Conservation (phyloP, 2,329 filamentous ascomycete species). For the Trichoderma sp. region DNA sequence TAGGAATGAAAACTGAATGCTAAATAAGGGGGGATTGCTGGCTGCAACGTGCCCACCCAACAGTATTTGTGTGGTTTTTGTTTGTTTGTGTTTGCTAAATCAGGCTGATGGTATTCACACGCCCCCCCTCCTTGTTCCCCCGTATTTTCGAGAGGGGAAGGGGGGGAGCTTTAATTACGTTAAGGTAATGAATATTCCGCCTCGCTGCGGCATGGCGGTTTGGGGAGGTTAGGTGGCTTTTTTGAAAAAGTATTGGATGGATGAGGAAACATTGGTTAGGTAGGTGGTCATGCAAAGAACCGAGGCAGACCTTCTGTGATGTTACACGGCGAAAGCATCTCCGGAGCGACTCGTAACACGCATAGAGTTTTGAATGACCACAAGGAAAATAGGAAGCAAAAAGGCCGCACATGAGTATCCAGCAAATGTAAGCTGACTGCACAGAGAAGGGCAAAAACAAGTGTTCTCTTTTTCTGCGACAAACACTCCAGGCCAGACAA, state of each 20-base stretch:
- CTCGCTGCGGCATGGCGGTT: background rate
- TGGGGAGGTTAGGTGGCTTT: background rate
- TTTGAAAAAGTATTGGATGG: background rate
- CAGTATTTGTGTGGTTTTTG: background rate
- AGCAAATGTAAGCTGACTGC: constrained; percentile 6
- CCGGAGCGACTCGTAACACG: background rate
- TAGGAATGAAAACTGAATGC: background rate
- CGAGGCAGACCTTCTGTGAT: background rate
- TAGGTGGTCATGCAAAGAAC: background rate
- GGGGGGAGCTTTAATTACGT: constrained; percentile 1
- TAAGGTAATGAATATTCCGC: constrained; percentile 2
- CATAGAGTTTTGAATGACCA: background rate
- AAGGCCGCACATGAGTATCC: background rate
- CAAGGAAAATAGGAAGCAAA: background rate
- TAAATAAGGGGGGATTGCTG: background rate
- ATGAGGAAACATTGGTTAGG: background rate
- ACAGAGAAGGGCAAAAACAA: background rate
- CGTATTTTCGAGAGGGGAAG: background rate
- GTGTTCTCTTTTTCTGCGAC: background rate
- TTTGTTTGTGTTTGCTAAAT: background rate
- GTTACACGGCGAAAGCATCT: background rate
- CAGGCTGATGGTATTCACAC: background rate
- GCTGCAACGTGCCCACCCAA: background rate
- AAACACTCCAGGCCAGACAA: background rate
- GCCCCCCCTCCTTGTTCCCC: background rate